Evolutionary conservation across 208 protist genomes (phyloP), one percentile per base, ranked within the genome.

Genomic region (Crithidia fasciculata): DNA sequence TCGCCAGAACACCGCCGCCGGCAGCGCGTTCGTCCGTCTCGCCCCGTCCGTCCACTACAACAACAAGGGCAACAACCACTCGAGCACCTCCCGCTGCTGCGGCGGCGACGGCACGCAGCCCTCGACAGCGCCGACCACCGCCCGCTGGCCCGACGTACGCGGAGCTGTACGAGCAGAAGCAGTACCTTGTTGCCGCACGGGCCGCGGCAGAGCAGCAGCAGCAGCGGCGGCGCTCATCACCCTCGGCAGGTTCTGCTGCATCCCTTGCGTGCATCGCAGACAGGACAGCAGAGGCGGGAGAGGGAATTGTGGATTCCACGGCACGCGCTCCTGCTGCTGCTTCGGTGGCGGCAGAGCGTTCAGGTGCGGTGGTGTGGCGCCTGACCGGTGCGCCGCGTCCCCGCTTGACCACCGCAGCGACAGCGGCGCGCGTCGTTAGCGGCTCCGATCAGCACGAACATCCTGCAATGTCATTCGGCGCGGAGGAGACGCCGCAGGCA

Each of bases 351-450:
- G 60, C 49, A 41, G 39, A 37, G 62, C 39, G 39, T 2, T 15
- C 62, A 41, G 37, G 52, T 18, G 64, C 72, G 8, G 64, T 71
- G 8, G 72, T 77, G 72, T 77, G 72, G 72, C 72, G 72, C 36
- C 63, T 77, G 10, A 40, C 18, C 2, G 56, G 62, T 8, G 72
- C 49, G 7, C 72, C 72, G 39, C 52, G 40, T 7, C 64, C 64
- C 6, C 72, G 47, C 3, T 64, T 39, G 1, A 28, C 28, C 28
- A 28, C 28, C 28, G 28, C 28, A 28, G 28, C 28, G 28, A 56
- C 72, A 8, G 55, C 67, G 16, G 15, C 36, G 28, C 52, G 43
- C 13, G 43, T 40, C 8, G 43, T 8, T 6, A 8, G 47, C 41
- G 16, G 55, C 16, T 9, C 10, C 16, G 36, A 43, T 2, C 4